These are phyloP conservation scores for Pythium aquatile DNA, from an alignment of 352 stramenopile genomes.

Conservation along the genomic window DNA sequence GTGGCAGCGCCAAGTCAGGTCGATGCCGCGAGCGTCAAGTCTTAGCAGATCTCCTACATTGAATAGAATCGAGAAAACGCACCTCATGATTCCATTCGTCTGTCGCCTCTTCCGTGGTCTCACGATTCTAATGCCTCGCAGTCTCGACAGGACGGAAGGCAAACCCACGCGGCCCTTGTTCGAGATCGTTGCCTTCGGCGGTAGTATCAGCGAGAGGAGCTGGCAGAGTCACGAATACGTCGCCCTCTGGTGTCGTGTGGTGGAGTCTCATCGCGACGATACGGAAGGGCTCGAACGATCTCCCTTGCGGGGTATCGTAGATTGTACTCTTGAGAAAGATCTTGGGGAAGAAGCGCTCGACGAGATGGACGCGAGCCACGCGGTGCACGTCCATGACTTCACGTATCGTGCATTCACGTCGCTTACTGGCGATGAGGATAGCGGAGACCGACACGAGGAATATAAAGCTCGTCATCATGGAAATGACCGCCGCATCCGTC, in stretches of 20 bases:
- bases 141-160: background rate
- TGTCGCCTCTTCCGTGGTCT: background rate
- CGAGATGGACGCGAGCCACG: constrained; percentile 23
- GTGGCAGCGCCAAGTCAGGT: constrained; percentile 4
- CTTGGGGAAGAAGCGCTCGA: constrained; percentile 31
- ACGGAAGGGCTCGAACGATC: constrained; percentile 21
- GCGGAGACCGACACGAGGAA: constrained; percentile 15
- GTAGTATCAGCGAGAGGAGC: background rate
- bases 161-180: background rate
- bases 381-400: constrained; percentile 26
- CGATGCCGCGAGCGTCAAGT: constrained; percentile 22
- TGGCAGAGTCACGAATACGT: constrained; percentile 23
- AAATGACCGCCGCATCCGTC: background rate
- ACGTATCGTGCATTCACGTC: constrained; percentile 17
- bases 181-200: background rate
- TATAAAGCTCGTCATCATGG: background rate
- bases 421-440: constrained; percentile 9
- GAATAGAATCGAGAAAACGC: background rate
- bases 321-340: constrained; percentile 22
- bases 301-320: constrained; percentile 9
- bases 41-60: background rate
- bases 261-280: constrained; percentile 26
- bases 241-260: constrained; percentile 8
- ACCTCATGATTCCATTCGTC: background rate
- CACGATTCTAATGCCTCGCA: background rate